phyloP scores from a whole-genome alignment of 2,329 filamentous ascomycete species.

The Kalaharituber pfeilii region DNA sequence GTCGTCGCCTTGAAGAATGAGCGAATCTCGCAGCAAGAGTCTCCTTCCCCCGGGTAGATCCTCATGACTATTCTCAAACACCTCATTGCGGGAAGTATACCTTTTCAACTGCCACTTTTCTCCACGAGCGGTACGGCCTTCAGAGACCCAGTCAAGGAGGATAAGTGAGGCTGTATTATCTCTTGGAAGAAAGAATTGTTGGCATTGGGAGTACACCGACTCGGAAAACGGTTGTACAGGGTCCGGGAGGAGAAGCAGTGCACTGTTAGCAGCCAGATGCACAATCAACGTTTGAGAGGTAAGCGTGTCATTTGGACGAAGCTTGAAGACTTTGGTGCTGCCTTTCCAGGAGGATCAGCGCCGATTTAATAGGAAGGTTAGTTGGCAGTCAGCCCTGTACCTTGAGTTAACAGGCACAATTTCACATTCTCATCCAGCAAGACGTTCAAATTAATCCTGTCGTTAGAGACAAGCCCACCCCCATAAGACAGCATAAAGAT shows the following conservation, averaged over 20 bases:
- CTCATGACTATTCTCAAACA: conserved; percentile 40
- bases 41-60: conserved; percentile 29
- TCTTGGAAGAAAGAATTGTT: conserved; percentile 49
- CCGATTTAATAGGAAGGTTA: neutral
- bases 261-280: conserved; percentile 34
- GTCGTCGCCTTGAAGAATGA: conserved; percentile 42
- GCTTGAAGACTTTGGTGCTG: conserved; percentile 92
- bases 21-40: conserved; percentile 67
- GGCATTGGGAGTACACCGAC: conserved; percentile 69
- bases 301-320: conserved; percentile 35
- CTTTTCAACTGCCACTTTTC: conserved; percentile 72
- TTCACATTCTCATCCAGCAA: conserved; percentile 16
- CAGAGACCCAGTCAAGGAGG: conserved; percentile 84
- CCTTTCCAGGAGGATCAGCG: conserved; percentile 35
- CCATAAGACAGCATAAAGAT: conserved; percentile 90
- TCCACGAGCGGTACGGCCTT: conserved; percentile 65
- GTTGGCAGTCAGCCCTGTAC: conserved; percentile 3
- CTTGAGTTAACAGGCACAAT: conserved; percentile 27
- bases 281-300: conserved; percentile 42
- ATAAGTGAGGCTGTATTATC: conserved; percentile 46
- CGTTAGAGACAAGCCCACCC: conserved; percentile 77
- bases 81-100: conserved; percentile 75
- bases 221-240: conserved; percentile 79
- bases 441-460: conserved; percentile 49
- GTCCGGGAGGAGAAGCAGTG: conserved; percentile 60